Evolutionary conservation across 192 early-diverging fungal genomes (phyloP).

Genomic region (Podila epigama): DNA sequence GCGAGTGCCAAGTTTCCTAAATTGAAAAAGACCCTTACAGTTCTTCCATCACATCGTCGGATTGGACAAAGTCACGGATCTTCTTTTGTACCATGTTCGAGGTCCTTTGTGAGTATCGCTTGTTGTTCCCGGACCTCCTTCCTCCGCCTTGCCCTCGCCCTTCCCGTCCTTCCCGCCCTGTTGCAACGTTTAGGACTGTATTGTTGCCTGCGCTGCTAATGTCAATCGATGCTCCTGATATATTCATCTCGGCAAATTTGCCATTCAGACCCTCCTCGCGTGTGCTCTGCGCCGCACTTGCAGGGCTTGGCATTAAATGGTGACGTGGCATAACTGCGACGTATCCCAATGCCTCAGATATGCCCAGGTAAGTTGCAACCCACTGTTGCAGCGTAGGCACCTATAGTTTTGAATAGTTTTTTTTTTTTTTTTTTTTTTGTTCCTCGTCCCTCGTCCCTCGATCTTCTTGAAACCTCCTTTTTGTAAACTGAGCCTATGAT

Average conservation of each 20-base stretch:
- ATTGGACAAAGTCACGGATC: constrained; percentile 34
- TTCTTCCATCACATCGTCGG: constrained; percentile 47
- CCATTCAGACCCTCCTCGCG: neutral
- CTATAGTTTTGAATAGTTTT: constrained; percentile 8
- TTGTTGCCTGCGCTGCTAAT: neutral
- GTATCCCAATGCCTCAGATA: constrained; percentile 29
- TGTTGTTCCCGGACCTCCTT: constrained; percentile 11
- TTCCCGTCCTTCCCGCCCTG: neutral
- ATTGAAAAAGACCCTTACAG: constrained; percentile 10
- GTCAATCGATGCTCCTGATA: neutral
- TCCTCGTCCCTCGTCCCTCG: neutral
- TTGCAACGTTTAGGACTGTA: neutral
- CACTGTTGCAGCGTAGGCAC: constrained; percentile 27
- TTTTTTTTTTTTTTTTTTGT: constrained; percentile 16
- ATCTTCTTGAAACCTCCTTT: neutral
- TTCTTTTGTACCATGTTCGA: constrained; percentile 32
- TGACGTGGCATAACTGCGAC: neutral
- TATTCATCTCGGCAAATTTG: constrained; percentile 1
- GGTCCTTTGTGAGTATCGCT: constrained; percentile 32
- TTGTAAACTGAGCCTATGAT: neutral
- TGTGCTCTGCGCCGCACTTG: neutral
- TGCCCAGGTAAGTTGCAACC: constrained; percentile 31
- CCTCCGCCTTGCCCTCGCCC: constrained; percentile 1
- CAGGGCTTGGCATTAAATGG: neutral
- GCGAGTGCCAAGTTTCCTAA: neutral